Evolutionary conservation across 1,139 yeast genomes (phyloP), one percentile per base, ranked within the genome.

Genomic region (Nakaseomyces glabratus): DNA sequence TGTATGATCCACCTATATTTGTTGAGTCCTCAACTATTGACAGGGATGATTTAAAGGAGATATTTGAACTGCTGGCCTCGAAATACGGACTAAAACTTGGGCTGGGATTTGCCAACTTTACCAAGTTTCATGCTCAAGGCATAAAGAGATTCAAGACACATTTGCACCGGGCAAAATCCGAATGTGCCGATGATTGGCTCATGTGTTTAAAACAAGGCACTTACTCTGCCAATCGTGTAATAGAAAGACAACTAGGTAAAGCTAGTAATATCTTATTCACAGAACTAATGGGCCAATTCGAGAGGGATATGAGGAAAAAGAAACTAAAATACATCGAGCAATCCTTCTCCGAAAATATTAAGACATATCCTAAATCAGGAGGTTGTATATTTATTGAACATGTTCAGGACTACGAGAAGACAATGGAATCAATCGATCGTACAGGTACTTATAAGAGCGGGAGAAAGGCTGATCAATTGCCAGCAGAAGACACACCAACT

Each of bases 1-100:
- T 53, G 32, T 39, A 47, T 3, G 45, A 54, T 15, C 35, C 46
- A 9, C 60, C 60, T 2, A 47, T 55, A 14, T 56, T 43, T 28
- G 37, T 57, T 4, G 57, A 52, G 28, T 46, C 59, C 1, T 40
- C 43, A 7, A 46, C 60, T 6, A 26, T 57, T 13, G 50, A 48
- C 15, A 43, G 48, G 33, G 51, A 50, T 28, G 52, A 48, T 38
- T 39, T 57, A 38, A 49, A 50, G 35, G 56, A 51, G 26, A 42
- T 55, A 4, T 47, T 52, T 32, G 51, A 48, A 16, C 31, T 35
- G n/a, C 34, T 53, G 21, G 52, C 55, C 7, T 33, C 39, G 18
- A 42, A 36, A 23, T 51, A 51, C 33, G 38, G 43, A 4, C 31
- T 55, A 6, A 39, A 40, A 21, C 33, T 56, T 11, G 61, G 61